Conservation (phyloP, 176 grass and related monocot species). For the maize (Zea mays) region DNA sequence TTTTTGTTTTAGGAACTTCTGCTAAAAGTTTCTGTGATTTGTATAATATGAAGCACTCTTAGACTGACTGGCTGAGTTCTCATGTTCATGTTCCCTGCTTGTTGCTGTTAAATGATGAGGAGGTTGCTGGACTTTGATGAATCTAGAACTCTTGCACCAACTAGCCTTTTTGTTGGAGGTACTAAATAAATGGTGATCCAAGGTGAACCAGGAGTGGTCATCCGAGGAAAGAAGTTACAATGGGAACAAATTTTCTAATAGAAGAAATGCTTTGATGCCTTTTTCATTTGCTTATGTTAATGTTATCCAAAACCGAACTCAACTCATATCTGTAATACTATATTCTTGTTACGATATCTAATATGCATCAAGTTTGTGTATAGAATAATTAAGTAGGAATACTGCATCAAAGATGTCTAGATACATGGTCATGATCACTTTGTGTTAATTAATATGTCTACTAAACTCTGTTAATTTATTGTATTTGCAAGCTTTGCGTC, state of each 20-base stretch:
- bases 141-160: constrained; percentile 69
- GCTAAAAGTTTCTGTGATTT: no score
- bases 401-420: no score
- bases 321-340: background rate
- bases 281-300: background rate
- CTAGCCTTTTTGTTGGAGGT: constrained; percentile 61
- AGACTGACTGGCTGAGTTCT: no score
- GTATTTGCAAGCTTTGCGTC: background rate
- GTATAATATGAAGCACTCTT: no score
- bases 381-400: background rate
- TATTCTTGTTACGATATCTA: background rate
- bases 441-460: background rate
- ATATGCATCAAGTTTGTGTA: background rate
- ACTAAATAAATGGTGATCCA: constrained; percentile 91
- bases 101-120: no score
- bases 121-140: background rate
- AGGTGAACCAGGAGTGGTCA: constrained; percentile 75
- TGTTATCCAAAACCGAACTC: background rate
- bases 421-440: background rate
- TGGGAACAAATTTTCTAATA: background rate
- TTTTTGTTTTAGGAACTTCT: no score
- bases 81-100: no score
- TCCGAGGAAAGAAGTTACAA: constrained; percentile 78
- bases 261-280: background rate
- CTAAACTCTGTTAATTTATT: background rate